Evolutionary conservation across 805 yeast genomes (phyloP), one percentile per base, ranked within the genome.

Genomic region (Ogataea dorogensis): DNA sequence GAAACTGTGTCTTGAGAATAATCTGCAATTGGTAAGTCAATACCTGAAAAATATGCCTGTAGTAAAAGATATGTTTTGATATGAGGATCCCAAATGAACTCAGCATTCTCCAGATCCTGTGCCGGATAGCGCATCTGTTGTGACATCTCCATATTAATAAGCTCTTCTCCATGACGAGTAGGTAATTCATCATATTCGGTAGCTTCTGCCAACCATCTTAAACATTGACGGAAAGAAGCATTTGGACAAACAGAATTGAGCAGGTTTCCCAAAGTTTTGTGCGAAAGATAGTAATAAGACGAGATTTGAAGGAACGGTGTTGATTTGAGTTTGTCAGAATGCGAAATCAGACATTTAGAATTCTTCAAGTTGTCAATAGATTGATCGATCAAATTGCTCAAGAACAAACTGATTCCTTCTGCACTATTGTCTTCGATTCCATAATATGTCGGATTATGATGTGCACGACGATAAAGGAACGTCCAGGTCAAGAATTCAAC

Each of bases 1-100:
- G 97, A 81, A 10, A 88, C 77, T 0, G 96, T 88, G 60, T 93
- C 98, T 56, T 91, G 98, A 7, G 83, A 70, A 56, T 93, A 93
- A 67, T 93, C 99, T 0, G 95, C 94, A 53, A 93, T 86, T 2
- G 98, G 98, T 31, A 93, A 66, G 41, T 86, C 93, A 5, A 77
- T 66, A 31, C 88, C 64, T 23, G 75, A 65, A 73, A 85, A 75
- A 49, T 71, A 81, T 0, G 91, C 89, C 55, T 85, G 93, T 7
- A 84, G 54, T 47, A 85, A 68, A 43, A 85, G 63, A 49, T 71
- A 85, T 2, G 87, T 78, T 56, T 85, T 85, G 46, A 85, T 85
- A 56, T 85, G 94, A 5, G 94, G 93, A 55, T 88, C 94, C 81
- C 93, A 86, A 61, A 86, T 79, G 43, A 73, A 71, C 43, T 76